Evolutionary conservation across 1,139 yeast genomes (phyloP), one percentile per base, ranked within the genome.

Genomic region (Pichia sp.): DNA sequence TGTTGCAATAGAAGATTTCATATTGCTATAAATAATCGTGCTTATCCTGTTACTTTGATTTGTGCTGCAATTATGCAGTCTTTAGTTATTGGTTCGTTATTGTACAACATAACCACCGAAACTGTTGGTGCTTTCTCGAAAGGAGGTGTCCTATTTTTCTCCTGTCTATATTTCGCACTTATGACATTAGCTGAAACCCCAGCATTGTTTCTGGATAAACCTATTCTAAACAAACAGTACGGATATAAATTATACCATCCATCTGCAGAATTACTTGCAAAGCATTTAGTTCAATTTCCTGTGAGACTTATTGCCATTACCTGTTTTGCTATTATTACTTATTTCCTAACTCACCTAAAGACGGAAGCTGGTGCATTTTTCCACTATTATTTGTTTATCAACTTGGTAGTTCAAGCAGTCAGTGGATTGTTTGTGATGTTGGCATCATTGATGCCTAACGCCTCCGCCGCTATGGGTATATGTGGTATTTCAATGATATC

Each of bases 391-490:
- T 57, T 74, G 4, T 67, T 80, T 46, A 67, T 79, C 50, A 70
- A 72, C 55, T 67, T 81, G 58, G 55, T 69, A 41, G 62, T 75
- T 2, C 70, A 67, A 52, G 52, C 70, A 2, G 73, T 78, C 64
- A 67, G 70, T 31, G 62, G 70, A 1, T 58, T 79, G 47, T 81
- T 80, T 65, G 75, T 74, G 56, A 69, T 78, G 57, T 63, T 79
- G 49, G 77, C 83, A 12, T 70, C 82, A 1, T 61, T 74, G 18
- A 72, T 74, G 55, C 73, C 75, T 50, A 66, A 72, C 12, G 63
- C 76, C 44, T 66, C 80, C 23, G 74, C 71, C 50, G 85, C 85
- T 0, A 77, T 74, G 59, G 74, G 82, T 1, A 55, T 79, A 49
- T 71, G 78, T 23, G 85, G 85, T 66, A 58, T 78, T 9, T 50